Evolutionary conservation across 192 early-diverging fungal genomes (phyloP), one percentile per base, ranked within the genome.

Genomic region (Coemansia sp.): DNA sequence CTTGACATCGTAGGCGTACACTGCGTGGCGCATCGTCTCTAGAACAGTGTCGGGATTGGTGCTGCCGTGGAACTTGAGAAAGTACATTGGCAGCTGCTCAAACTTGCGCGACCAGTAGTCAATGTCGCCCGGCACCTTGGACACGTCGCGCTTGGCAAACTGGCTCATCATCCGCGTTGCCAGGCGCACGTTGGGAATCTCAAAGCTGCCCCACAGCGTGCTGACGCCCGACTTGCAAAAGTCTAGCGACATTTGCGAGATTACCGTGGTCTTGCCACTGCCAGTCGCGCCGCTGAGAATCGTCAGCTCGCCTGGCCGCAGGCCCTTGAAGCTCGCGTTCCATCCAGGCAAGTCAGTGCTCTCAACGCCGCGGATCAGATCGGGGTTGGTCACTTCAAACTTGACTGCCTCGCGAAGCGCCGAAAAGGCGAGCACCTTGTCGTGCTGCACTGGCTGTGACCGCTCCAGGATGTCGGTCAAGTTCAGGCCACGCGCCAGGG

Each of bases 151-250:
- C 14, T 69, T 83, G 20, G 87, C 87, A 58, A 85, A 84, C 71
- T 92, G 90, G 65, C 77, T 81, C 62, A 92, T 62, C 89, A 92
- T 92, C 24, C 86, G 85, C 43, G 87, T 87, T 0, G 86, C 87
- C 22, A 92, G 74, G 10, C 89, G 77, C 53, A 86, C 78, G 42
- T 90, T 90, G n/a, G 84, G 83, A 59, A 92, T 89, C 76, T 92
- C 90, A 82, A 92, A 92, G 46, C 87, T 89, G 37, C 90, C 90
- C 90, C 90, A 92, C 36, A 91, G 74, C 4, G 89, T 91, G 60
- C 85, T 86, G 22, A 92, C 85, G 38, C 89, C 89, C 17, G 82
- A 84, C 70, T 82, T 71, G 70, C 89, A 90, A 68, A 86, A 89
- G 67, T 90, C 90, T 11, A 92, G 67, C 64, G 87, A 89, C 63